Evolutionary conservation across 306 rosid genomes (phyloP).

Genomic region (Prunus persica): DNA sequence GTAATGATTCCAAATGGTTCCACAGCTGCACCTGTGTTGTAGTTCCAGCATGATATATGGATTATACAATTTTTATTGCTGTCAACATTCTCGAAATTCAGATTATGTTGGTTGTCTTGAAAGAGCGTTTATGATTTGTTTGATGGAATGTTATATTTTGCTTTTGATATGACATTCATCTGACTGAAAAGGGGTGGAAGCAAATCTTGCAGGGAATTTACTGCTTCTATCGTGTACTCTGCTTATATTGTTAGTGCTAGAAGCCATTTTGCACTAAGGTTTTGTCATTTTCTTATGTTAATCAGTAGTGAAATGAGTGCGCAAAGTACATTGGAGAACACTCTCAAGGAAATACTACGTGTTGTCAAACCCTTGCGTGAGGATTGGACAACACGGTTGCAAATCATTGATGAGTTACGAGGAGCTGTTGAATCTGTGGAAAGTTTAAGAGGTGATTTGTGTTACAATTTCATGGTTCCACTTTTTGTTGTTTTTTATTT

Average conservation of each 20-base stretch:
- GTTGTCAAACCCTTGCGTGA: slow-evolving; percentile 45
- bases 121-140: background rate
- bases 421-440: slow-evolving; percentile 46
- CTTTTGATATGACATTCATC: background rate
- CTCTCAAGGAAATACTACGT: slow-evolving; percentile 45
- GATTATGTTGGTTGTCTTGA: background rate
- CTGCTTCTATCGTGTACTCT: background rate
- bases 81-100: background rate
- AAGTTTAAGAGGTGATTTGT: slow-evolving; percentile 54
- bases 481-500: background rate
- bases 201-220: background rate
- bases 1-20: no score
- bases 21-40: background rate
- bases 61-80: no score
- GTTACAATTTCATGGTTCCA: slow-evolving; percentile 13
- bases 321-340: slow-evolving; percentile 37
- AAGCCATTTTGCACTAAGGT: background rate
- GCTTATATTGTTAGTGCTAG: background rate
- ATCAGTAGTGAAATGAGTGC: slow-evolving; percentile 41
- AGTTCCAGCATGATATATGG: background rate
- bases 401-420: slow-evolving; percentile 45
- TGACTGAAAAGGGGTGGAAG: background rate
- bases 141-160: background rate
- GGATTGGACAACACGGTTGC: slow-evolving; percentile 54
- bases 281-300: background rate